Conservation (phyloP, 768 basidiomycete species). For the Russula sp. region DNA sequence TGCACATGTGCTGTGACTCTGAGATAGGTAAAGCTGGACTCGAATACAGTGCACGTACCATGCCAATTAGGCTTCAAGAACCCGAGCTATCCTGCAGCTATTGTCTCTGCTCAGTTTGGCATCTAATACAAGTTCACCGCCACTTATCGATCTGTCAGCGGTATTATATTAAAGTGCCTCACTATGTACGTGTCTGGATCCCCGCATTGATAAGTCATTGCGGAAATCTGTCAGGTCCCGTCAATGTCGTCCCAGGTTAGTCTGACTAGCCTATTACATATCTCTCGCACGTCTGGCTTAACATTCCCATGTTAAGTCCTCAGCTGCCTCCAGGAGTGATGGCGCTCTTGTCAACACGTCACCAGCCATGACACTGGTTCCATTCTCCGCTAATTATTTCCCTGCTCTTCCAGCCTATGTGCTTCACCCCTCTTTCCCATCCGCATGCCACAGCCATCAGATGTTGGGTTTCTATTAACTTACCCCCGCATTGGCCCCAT, state of each 20-base stretch:
- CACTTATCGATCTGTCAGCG: conserved; percentile 10
- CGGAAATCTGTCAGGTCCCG: conserved; percentile 7
- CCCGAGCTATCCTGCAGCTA: not conserved
- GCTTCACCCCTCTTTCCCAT: not conserved
- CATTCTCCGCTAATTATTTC: not conserved
- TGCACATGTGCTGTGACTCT: not conserved
- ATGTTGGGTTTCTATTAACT: conserved; percentile 2
- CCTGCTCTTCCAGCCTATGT: not conserved
- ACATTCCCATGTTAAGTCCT: not conserved
- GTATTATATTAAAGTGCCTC: not conserved
- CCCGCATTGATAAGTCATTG: not conserved
- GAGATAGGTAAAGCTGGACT: not conserved
- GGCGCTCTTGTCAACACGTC: not conserved
- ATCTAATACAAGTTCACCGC: not conserved
- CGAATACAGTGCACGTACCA: not conserved
- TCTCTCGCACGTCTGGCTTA: not conserved
- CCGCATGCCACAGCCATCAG: conserved; percentile 5
- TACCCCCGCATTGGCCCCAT: conserved; percentile 11
- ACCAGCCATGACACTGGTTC: conserved; percentile 8
- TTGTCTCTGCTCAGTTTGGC: conserved; percentile 6
- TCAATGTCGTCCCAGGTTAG: conserved; percentile 1
- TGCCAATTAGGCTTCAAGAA: conserved; percentile 14
- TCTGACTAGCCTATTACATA: not conserved
- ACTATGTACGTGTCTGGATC: conserved; percentile 7
- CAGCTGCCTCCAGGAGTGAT: not conserved